Evolutionary conservation across 75 land plant genomes (phyloP).

Genomic region (Cupressus sempervirens): DNA sequence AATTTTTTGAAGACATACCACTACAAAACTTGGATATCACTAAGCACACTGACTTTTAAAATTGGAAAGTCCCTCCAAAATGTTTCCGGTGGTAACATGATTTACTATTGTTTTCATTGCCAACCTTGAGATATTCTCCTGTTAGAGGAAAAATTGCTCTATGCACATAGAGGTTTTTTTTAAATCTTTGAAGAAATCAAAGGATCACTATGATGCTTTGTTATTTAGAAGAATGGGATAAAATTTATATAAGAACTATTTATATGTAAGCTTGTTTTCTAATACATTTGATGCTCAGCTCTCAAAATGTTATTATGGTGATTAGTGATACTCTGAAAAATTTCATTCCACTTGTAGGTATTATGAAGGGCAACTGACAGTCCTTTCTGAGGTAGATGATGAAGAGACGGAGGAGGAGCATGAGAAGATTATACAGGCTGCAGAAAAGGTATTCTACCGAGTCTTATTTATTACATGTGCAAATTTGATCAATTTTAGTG

Average conservation of each 20-base stretch:
- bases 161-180: not conserved
- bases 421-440: slow-evolving; percentile 62
- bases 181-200: not conserved
- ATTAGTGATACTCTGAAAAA: not conserved
- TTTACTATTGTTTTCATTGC: not conserved
- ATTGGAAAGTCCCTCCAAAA: not conserved
- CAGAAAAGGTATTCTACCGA: slow-evolving; percentile 52
- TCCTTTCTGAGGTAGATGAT: slow-evolving; percentile 53
- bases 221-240: not conserved
- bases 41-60: not conserved
- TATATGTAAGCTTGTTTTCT: not conserved
- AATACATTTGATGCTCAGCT: not conserved
- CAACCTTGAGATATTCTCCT: not conserved
- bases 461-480: not conserved
- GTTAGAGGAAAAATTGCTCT: not conserved
- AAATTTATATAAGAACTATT: not conserved
- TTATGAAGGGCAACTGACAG: slow-evolving; percentile 82
- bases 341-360: slow-evolving; percentile 47
- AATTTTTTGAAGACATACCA: not conserved
- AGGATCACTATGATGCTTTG: not conserved
- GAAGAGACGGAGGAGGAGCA: slow-evolving; percentile 23
- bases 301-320: not conserved
- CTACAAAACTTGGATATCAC: not conserved
- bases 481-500: not conserved
- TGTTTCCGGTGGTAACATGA: not conserved